Conservation (phyloP, 768 basidiomycete species). For the Lyophyllum shimeji region DNA sequence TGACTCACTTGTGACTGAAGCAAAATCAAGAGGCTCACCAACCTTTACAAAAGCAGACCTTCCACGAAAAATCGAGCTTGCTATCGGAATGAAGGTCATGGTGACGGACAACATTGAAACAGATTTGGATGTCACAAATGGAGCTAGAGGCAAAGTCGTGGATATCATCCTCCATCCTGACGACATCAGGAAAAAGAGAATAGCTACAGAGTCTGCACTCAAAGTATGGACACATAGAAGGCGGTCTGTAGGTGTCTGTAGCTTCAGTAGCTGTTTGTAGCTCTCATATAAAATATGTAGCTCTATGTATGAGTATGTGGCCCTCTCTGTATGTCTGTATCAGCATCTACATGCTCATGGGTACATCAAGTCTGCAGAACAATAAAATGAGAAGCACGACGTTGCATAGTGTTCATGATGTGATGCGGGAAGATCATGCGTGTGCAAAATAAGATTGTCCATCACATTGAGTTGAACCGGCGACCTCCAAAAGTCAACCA, state of each 20-base stretch:
- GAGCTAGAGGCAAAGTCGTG: slow-evolving; percentile 31
- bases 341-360: neutral
- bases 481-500: neutral
- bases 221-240: neutral
- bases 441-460: neutral
- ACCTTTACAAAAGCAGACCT: too few species aligned
- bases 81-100: slow-evolving; percentile 38
- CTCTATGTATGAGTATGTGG: neutral
- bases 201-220: neutral
- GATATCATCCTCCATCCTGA: slow-evolving; percentile 31
- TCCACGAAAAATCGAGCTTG: slow-evolving; percentile 24
- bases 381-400: neutral
- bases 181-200: slow-evolving; percentile 17
- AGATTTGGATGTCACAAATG: slow-evolving; percentile 38
- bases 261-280: neutral
- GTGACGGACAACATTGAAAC: slow-evolving; percentile 34
- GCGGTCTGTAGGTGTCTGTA: neutral
- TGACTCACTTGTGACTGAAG: too few species aligned
- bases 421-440: neutral
- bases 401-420: neutral
- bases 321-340: neutral
- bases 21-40: too few species aligned
- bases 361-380: neutral
- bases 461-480: neutral
- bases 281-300: neutral